These are phyloP conservation scores for Mycena leptocephala DNA, from an alignment of 768 basidiomycete species.

Conservation along the genomic window DNA sequence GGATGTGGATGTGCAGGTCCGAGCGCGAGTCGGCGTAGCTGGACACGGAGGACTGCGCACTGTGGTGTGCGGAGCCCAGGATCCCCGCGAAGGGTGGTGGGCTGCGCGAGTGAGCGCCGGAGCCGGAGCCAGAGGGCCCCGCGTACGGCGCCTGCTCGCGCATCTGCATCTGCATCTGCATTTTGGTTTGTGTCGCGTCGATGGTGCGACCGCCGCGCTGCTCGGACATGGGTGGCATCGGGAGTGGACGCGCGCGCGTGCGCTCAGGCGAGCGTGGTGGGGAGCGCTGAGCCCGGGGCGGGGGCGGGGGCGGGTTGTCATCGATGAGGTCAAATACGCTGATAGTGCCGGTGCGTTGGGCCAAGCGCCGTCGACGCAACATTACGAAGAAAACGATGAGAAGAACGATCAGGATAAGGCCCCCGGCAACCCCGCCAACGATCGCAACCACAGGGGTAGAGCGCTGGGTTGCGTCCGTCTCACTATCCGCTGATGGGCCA, in stretches of 20 bases:
- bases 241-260: slow-evolving; percentile 6
- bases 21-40: slow-evolving; percentile 16
- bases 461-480: neutral
- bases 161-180: neutral
- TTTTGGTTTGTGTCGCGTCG: slow-evolving; percentile 29
- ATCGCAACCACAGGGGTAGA: slow-evolving; percentile 11
- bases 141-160: neutral
- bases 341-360: slow-evolving; percentile 12
- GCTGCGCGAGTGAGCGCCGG: too few relatives aligned
- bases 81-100: too few relatives aligned
- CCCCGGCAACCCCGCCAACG: slow-evolving; percentile 7
- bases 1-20: slow-evolving; percentile 34
- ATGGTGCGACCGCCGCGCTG: slow-evolving; percentile 24
- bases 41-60: slow-evolving; percentile 28
- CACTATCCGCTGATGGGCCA: neutral
- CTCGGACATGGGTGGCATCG: slow-evolving; percentile 3
- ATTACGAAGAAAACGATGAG: neutral
- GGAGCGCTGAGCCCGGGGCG: neutral
- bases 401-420: slow-evolving; percentile 17
- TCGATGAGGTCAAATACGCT: slow-evolving; percentile 30
- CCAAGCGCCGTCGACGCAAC: slow-evolving; percentile 4
- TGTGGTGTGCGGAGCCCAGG: slow-evolving; percentile 4
- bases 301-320: neutral
- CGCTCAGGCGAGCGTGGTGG: neutral
- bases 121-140: neutral